Base-by-base conservation (phyloP, 768 basidiomycete genomes). In the Tylopilus felleus region DNA sequence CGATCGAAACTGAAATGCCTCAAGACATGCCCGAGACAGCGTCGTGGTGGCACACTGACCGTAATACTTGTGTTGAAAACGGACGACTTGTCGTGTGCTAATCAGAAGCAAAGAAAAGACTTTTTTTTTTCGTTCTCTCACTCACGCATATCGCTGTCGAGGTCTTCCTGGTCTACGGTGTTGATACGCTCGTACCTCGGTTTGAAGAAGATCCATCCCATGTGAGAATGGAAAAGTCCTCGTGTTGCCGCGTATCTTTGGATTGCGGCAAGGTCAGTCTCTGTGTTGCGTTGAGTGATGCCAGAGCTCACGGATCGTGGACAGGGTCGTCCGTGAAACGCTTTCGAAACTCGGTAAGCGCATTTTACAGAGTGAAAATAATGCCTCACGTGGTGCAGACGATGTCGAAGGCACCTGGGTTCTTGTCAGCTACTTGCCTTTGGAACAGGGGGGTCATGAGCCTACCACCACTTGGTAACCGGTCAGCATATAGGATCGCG, bases 151-250 rank as follows among this genome's bases (percentile, higher is more conserved):
- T 49, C 56, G 17, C 13, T 35, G 12, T 49, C 36, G 19, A 57
- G 53, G 36, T 57, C 56, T 29, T 57, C 47, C 4, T 33, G 41
- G 36, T 57, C 56, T 29, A 56, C 29, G n/a, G 42, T 39, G 22
- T 45, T 28, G 19, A 57, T 44, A 19, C 47, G 54, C 31, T 49
- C 47, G n/a, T 57, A 57, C 38, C 12, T 56, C 49, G 46, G 47
- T 5, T 49, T 56, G 54, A 57, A 56, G 47, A 57, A 57, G 23
- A 57, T 48, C 36, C 56, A 57, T 27, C 56, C 56, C 42, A 57
- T 49, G 36, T 57, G 56, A 12, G 54, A 57, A 16, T 56, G 49
- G 8, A 57, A 35, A 7, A 56, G 27, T 4, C 56, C 42, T 56
- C 54, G 47, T 19, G 56, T 57, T 2, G 55, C 55, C 2, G 56